Base-by-base conservation (phyloP, 2,329 filamentous ascomycete genomes). In the Lizonia empirigonia region DNA sequence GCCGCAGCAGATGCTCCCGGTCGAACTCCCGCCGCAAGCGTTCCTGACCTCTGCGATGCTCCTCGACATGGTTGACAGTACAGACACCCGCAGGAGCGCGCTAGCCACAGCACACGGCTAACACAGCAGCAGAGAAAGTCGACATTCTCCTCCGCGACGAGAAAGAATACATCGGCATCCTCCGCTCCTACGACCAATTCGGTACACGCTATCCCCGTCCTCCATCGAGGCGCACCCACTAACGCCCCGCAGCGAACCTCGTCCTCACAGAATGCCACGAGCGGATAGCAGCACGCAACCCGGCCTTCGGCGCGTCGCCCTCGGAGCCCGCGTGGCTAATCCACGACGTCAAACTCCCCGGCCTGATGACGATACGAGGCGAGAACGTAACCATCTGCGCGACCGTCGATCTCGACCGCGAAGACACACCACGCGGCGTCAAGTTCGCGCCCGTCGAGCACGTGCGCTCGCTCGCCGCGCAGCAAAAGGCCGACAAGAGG, bases 151-250 rank as follows among this genome's bases (percentile, higher is more conserved):
- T 99, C 47, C 88, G 94, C 63, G 94, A 99, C 71, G 94, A 95
- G 55, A 85, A 93, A 65, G 97, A 97, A 77, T 80, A 97, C 62
- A 89, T 96, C 62, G 94, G 94, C 23, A 90, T 97, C 37, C 77
- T 99, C 62, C 83, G 94, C 68, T 96, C 90, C 64, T 99, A 94
- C 91, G 94, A 99, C 76, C 94, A 99, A 75, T 97, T 96, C 70
- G 93, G 92, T 96, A 86, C 9, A 63, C 24, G 26, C 13, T 44
- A n/a, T 20, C 34, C 20, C 47, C 19, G 12, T 20, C 24, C 10
- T n/a, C 22, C 1, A 20, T n/a, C n/a, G 20, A 22, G 26, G 33
- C 15, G 27, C 12, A 22, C 6, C 15, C 12, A 45, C 56, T 62
- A 19, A 60, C 34, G 64, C 38, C 7, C 7, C 36, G 29, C 69